Evolutionary conservation across 768 basidiomycete species (phyloP), one percentile per base, ranked within the genome.

Genomic region (Harrya chromipes): DNA sequence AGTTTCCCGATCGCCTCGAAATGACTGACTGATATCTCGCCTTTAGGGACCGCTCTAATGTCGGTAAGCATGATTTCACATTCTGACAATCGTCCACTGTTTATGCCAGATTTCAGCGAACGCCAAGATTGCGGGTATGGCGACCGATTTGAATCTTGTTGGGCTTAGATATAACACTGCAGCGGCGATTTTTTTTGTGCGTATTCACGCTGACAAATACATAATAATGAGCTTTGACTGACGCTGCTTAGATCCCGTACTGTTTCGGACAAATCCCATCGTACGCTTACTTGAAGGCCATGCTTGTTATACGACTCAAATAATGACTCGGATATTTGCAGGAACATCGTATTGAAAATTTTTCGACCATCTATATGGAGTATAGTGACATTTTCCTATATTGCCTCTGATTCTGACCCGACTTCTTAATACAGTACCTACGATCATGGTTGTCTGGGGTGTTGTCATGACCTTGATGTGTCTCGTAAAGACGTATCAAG

Each of bases 61-160:
- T 75, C 41, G 73, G 73, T 43, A 60, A 60, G 63, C 59, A 14
- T 4, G n/a, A 26, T 44, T 16, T 14, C 35, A 5, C 9, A 20
- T 19, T 20, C 12, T 13, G 19, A 31, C 24, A 40, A 27, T 13
- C 13, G 37, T 47, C 29, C 21, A 17, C 5, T 33, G 21, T 27
- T 40, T 9, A 47, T 40, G 27, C 27, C 19, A n/a, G 41, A 11
- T 11, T 31, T 29, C 17, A 71, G 70, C 68, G 31, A 72, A 71
- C 52, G 70, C 70, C 4, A 59, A 61, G 59, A 69, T 77, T 34
- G 74, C 75, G 4, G 74, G 73, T 10, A 70, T 75, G 72, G 61
- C 66, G 11, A 49, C 40, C 5, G 71, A 74, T 49, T 54, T 69
- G 34, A 31, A 63, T 21, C 59, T 69, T 21, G 35, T 49, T 6